Percentiles rank a stretch among this genome's conserved stretches.
These are phyloP conservation scores for Anisodus tanguticus DNA, from an alignment of 257 asterid genomes.

Conservation along the genomic window DNA sequence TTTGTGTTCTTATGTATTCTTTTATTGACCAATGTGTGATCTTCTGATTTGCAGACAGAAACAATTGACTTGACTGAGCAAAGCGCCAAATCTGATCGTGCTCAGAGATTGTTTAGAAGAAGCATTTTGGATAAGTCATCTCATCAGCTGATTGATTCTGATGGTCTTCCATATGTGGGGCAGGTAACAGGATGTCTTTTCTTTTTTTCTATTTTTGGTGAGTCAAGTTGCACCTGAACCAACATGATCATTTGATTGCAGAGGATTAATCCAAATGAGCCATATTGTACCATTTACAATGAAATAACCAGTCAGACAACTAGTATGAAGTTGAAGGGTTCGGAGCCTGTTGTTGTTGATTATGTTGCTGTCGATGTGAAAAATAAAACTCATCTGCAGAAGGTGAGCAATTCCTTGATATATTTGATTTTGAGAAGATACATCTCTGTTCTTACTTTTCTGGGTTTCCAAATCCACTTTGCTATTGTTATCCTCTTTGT, in stretches of 20 bases:
- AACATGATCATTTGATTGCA: slow-evolving; percentile 43
- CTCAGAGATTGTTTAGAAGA: slow-evolving; percentile 67
- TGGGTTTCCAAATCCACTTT: neutral
- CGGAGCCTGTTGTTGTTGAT: slow-evolving; percentile 82
- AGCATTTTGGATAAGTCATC: slow-evolving; percentile 64
- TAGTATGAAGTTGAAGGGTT: slow-evolving; percentile 58
- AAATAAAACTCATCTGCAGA: slow-evolving; percentile 60
- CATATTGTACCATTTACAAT: slow-evolving; percentile 72
- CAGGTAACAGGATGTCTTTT: slow-evolving; percentile 57
- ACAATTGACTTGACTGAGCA: slow-evolving; percentile 80
- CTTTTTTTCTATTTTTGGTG: neutral
- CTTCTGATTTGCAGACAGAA: slow-evolving; percentile 71
- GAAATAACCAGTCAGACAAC: slow-evolving; percentile 52
- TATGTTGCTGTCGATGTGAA: slow-evolving; percentile 87
- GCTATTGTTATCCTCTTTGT: neutral
- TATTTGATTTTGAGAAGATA: slow-evolving; percentile 4
- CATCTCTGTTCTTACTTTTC: slow-evolving; percentile 14
- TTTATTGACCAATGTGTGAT: slow-evolving; percentile 27
- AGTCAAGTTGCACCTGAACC: neutral
- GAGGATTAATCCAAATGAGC: slow-evolving; percentile 70
- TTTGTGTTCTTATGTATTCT: neutral
- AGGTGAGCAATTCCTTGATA: slow-evolving; percentile 53
- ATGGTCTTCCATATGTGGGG: slow-evolving; percentile 96
- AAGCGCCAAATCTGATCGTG: slow-evolving; percentile 50
- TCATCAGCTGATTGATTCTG: slow-evolving; percentile 74